A percentile compares a stretch with the other conserved stretches of the same genome.
phyloP scores from a whole-genome alignment of 2,329 filamentous ascomycete genomes.

The Arthrobotrys entomopaga region DNA sequence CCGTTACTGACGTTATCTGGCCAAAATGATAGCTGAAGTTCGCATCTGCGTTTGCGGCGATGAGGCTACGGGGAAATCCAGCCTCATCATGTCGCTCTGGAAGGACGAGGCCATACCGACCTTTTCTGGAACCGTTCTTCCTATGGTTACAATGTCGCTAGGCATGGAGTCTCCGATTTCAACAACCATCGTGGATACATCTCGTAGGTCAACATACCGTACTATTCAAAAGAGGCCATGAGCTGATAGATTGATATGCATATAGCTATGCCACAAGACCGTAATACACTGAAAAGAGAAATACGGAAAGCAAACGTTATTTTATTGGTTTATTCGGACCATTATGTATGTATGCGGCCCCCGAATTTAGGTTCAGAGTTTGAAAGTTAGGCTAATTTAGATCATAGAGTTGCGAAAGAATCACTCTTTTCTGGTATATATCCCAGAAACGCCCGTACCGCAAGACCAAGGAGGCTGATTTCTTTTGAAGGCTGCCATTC shows the following conservation, averaged over 20 bases:
- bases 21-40: slow-evolving; percentile 50
- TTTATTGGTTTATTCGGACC: slow-evolving; percentile 93
- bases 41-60: slow-evolving; percentile 54
- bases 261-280: slow-evolving; percentile 84
- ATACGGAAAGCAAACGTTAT: slow-evolving; percentile 98
- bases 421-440: slow-evolving; percentile 85
- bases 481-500: slow-evolving; percentile 75
- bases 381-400: slow-evolving; percentile 15
- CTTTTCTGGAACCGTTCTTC: slow-evolving; percentile 93
- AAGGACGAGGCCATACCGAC: slow-evolving; percentile 96
- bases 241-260: neutral
- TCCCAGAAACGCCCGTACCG: neutral
- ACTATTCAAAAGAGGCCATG: neutral
- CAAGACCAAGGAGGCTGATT: neutral
- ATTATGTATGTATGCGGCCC: slow-evolving; percentile 69
- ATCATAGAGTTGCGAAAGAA: slow-evolving; percentile 84
- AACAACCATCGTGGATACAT: slow-evolving; percentile 97
- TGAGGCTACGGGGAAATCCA: slow-evolving; percentile 82
- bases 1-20: neutral
- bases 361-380: neutral
- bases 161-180: slow-evolving; percentile 96
- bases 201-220: slow-evolving; percentile 61
- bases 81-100: slow-evolving; percentile 91
- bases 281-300: slow-evolving; percentile 88
- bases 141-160: slow-evolving; percentile 92